Base-by-base conservation (phyloP, 202 grass and related monocot genomes). In the Eragrostis tef region DNA sequence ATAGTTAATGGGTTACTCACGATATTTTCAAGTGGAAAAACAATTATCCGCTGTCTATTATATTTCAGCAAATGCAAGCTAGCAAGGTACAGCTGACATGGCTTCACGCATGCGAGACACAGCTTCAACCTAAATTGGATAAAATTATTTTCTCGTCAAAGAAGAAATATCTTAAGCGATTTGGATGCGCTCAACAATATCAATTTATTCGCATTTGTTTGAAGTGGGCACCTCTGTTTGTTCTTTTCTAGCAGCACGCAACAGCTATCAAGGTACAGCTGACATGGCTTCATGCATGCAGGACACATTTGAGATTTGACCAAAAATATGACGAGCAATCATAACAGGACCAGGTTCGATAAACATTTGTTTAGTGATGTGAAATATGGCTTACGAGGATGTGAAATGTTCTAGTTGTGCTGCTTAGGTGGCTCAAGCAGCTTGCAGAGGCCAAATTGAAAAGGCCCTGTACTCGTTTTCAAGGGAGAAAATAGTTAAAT, bases 221-320 rank as follows among this genome's bases (percentile, higher is more conserved):
- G n/a, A 26, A 41, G 48, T 53, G 57, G 44, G 49, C 44, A 41
- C 39, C 15, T 17, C 8, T 9, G 31, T 27, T 17, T 8, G 5
- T 20, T 3, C 46, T 47, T 65, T 26, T 16, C 52, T n/a, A 70
- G 22, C 22, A 56, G 25, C n/a, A 44, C 15, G 65, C 39, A 81
- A 81, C 65, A 70, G 49, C 49, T 45, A 11, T 46, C 57, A 19
- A 39, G 20, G 63, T 36, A 67, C 25, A 64, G 45, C 83, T 85
- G 56, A 79, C 67, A 51, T 29, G 67, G 83, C 67, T 43, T 79
- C 31, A 14, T 73, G 67, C 58, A 85, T 79, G 67, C 47, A 53
- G 39, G 66, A 48, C 83, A 78, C 3, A 44, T 63, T 29, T 21
- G 13, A 64, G 13, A 31, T 78, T 79, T 85, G 83, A 71, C 74